These are phyloP conservation scores for Mortierella sp. DNA, from an alignment of 371 early-diverging fungal species.

Conservation along the genomic window DNA sequence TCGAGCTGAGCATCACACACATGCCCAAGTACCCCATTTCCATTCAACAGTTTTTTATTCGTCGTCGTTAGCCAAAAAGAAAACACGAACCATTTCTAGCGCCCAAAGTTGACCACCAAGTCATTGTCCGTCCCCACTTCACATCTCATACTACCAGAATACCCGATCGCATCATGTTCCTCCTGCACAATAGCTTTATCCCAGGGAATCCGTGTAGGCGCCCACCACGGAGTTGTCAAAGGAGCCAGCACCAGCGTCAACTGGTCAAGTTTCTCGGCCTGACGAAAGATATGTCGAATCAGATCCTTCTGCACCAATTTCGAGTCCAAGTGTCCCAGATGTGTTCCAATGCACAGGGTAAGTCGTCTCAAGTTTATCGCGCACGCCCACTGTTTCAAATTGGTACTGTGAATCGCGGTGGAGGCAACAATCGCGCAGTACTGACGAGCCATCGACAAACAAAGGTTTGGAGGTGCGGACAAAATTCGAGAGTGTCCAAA, in stretches of 20 bases:
- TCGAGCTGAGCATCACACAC: too few relatives aligned
- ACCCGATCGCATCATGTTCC: background rate
- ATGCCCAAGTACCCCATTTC: too few relatives aligned
- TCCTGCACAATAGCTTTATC: background rate
- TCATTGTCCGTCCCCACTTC: background rate
- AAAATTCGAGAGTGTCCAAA: background rate
- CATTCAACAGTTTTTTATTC: too few relatives aligned
- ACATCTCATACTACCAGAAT: background rate
- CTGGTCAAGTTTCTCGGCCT: background rate
- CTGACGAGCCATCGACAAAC: background rate
- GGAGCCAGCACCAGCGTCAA: background rate
- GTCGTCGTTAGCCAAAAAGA: too few relatives aligned
- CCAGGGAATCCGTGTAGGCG: background rate
- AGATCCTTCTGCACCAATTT: background rate
- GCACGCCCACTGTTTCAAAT: background rate
- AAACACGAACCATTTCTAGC: too few relatives aligned
- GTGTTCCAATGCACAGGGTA: background rate
- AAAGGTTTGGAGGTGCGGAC: background rate
- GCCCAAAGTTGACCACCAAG: background rate
- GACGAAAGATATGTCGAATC: background rate
- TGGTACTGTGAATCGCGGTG: background rate
- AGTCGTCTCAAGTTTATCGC: background rate
- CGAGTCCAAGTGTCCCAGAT: background rate
- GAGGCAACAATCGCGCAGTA: background rate
- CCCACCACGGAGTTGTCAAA: background rate